These are phyloP conservation scores for Mycothermus thermophilus DNA, from an alignment of 495 filamentous ascomycete genomes.

Conservation along the genomic window DNA sequence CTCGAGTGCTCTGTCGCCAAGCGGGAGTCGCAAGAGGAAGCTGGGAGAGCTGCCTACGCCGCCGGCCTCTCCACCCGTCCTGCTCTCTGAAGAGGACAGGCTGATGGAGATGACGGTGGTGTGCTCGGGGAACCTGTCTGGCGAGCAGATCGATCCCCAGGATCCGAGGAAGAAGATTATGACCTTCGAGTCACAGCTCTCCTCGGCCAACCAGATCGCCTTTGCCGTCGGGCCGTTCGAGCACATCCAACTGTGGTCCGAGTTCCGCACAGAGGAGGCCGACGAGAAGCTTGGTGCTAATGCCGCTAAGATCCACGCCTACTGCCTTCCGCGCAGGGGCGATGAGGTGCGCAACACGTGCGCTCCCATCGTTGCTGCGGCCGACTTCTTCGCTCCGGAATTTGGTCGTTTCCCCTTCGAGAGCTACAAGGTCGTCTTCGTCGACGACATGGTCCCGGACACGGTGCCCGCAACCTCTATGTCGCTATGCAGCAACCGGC, in stretches of 20 bases:
- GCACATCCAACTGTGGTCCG: slow-evolving; percentile 66
- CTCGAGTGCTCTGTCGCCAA: neutral
- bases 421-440: slow-evolving; percentile 82
- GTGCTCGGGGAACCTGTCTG: slow-evolving; percentile 73
- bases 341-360: slow-evolving; percentile 77
- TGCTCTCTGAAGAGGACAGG: slow-evolving; percentile 60
- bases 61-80: slow-evolving; percentile 11
- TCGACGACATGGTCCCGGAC: slow-evolving; percentile 70
- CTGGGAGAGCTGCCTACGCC: slow-evolving; percentile 18
- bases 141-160: slow-evolving; percentile 60
- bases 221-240: slow-evolving; percentile 93
- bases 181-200: slow-evolving; percentile 56
- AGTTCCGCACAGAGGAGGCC: slow-evolving; percentile 77
- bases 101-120: slow-evolving; percentile 76
- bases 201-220: slow-evolving; percentile 73
- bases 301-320: slow-evolving; percentile 72
- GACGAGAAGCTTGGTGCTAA: slow-evolving; percentile 78
- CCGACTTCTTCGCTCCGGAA: slow-evolving; percentile 73
- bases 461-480: slow-evolving; percentile 65
- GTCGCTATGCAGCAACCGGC: slow-evolving; percentile 71
- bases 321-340: slow-evolving; percentile 70
- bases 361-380: slow-evolving; percentile 39
- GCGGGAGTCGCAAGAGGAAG: slow-evolving; percentile 23
- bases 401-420: slow-evolving; percentile 79
- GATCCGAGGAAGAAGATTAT: slow-evolving; percentile 71